phyloP scores from a whole-genome alignment of 1,284 basidiomycete species.

The Pseudozyma flocculosa region DNA sequence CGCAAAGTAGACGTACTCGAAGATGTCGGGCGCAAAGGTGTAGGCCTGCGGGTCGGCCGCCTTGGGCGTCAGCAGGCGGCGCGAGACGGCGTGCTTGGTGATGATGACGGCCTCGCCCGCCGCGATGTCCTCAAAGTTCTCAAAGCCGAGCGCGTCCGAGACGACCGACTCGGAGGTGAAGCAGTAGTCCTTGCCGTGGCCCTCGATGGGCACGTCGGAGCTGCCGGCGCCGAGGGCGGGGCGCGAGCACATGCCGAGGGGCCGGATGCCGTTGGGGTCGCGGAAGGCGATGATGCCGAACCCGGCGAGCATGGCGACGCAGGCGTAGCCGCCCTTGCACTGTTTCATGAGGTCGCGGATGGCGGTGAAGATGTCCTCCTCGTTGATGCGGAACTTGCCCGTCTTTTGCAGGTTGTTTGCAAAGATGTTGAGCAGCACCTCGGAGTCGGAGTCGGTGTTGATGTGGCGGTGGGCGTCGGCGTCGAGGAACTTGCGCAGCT shows the following conservation, averaged over 20 bases:
- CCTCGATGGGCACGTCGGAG: slow-evolving; percentile 15
- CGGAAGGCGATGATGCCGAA: slow-evolving; percentile 98
- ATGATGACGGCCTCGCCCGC: slow-evolving; percentile 95
- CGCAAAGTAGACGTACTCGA: slow-evolving; percentile 98
- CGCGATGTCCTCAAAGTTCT: slow-evolving; percentile 88
- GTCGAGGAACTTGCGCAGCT: slow-evolving; percentile 88
- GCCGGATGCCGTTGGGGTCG: slow-evolving; percentile 98
- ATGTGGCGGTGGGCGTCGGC: slow-evolving; percentile 96
- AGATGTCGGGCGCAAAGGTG: slow-evolving; percentile 78
- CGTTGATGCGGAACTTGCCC: slow-evolving; percentile 98
- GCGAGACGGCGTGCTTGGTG: slow-evolving; percentile 62
- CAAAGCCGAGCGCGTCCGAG: slow-evolving; percentile 86
- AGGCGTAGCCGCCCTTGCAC: slow-evolving; percentile 90
- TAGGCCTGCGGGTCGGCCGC: slow-evolving; percentile 28
- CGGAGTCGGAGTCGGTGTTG: slow-evolving; percentile 98
- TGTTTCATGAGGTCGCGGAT: slow-evolving; percentile 85
- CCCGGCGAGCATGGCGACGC: slow-evolving; percentile 95
- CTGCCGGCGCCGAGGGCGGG: slow-evolving; percentile 15
- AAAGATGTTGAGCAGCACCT: slow-evolving; percentile 94
- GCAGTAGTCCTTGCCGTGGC: slow-evolving; percentile 70
- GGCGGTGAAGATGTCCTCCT: slow-evolving; percentile 97
- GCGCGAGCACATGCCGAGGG: slow-evolving; percentile 62
- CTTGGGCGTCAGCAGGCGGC: slow-evolving; percentile 43
- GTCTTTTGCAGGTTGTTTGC: slow-evolving; percentile 97
- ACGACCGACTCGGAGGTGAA: slow-evolving; percentile 96